Evolutionary conservation across 306 rosid genomes (phyloP).

Genomic region (Luffa aegyptiaca): DNA sequence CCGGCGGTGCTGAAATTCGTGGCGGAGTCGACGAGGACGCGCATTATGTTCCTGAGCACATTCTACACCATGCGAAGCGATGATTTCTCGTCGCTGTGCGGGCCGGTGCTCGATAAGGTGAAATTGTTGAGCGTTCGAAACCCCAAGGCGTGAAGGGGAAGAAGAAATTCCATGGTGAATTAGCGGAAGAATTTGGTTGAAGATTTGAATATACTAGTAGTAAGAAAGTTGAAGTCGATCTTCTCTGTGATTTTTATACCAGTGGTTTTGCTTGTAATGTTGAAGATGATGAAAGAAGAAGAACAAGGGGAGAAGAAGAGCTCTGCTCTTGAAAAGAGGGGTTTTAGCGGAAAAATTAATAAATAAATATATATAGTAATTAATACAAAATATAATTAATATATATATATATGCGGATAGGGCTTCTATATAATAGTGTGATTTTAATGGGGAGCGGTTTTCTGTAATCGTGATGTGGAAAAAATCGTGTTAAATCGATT

Average conservation of each 20-base stretch:
- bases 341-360: not conserved
- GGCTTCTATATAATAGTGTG: conserved; percentile 5
- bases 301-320: not conserved
- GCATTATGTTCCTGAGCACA: conserved; percentile 74
- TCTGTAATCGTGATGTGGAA: not conserved
- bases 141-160: conserved; percentile 10
- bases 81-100: conserved; percentile 86
- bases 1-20: conserved; percentile 62
- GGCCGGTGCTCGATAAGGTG: conserved; percentile 92
- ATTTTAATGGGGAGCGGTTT: not conserved
- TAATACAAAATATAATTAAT: not conserved
- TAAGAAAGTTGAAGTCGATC: not conserved
- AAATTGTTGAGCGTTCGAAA: conserved; percentile 54
- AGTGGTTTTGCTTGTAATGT: not conserved
- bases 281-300: not conserved
- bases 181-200: not conserved
- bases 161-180: not conserved
- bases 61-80: conserved; percentile 88
- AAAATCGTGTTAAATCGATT: not conserved
- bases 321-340: not conserved
- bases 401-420: not conserved
- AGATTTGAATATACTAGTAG: not conserved
- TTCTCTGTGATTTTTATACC: not conserved
- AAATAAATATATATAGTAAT: conserved; percentile 1
- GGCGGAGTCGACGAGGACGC: conserved; percentile 44